These are phyloP conservation scores for Phialophora expanda DNA, from an alignment of 2,329 filamentous ascomycete genomes.

Conservation along the genomic window DNA sequence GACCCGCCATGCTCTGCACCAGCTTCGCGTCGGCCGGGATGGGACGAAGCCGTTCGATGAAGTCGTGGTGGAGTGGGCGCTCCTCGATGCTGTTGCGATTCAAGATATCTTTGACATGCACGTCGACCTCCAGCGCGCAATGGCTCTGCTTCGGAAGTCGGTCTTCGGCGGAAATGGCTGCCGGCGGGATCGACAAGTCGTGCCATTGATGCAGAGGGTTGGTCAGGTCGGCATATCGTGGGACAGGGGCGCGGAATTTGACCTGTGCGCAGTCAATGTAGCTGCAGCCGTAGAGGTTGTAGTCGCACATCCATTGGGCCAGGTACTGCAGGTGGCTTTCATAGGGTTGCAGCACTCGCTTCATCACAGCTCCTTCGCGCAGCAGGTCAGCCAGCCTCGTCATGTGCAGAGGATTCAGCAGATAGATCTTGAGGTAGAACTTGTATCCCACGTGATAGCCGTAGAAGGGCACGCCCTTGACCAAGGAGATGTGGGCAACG, in stretches of 20 bases:
- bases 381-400: constrained; percentile 86
- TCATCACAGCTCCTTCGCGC: constrained; percentile 85
- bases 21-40: constrained; percentile 73
- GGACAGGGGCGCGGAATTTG: constrained; percentile 76
- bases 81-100: constrained; percentile 79
- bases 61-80: constrained; percentile 83
- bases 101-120: constrained; percentile 84
- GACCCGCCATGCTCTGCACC: constrained; percentile 88
- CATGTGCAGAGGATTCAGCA: constrained; percentile 85
- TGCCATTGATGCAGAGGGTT: constrained; percentile 76
- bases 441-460: constrained; percentile 92
- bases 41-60: constrained; percentile 73
- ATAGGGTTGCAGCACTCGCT: constrained; percentile 83
- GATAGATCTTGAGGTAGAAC: constrained; percentile 91
- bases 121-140: constrained; percentile 86
- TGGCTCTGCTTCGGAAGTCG: constrained; percentile 79
- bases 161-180: constrained; percentile 65
- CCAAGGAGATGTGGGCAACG: constrained; percentile 86
- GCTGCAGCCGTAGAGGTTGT: constrained; percentile 92
- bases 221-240: constrained; percentile 68
- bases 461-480: constrained; percentile 94
- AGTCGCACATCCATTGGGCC: constrained; percentile 97
- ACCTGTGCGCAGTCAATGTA: constrained; percentile 77
- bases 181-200: constrained; percentile 68
- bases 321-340: constrained; percentile 93